Conservation (phyloP, 345 rosid genomes). For the Populus ilicifolia region DNA sequence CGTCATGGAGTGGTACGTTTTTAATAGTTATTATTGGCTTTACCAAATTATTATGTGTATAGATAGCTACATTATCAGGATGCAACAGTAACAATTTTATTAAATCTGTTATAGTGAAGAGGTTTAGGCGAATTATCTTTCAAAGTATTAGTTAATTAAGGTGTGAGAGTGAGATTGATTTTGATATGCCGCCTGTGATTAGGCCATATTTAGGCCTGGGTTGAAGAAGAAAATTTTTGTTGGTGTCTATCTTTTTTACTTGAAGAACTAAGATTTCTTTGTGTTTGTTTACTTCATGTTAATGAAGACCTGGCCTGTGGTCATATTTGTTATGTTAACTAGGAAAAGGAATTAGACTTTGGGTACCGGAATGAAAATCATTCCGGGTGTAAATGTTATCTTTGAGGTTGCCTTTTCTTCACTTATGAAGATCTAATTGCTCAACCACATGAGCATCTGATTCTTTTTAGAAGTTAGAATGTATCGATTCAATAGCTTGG, state of each 20-base stretch:
- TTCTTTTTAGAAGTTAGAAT: not conserved
- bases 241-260: not conserved
- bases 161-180: not conserved
- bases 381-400: not conserved
- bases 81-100: not conserved
- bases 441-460: not conserved
- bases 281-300: not conserved
- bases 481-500: not conserved
- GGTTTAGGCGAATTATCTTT: not conserved
- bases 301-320: not conserved
- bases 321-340: not conserved
- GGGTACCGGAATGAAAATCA: not conserved
- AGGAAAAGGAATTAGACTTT: not conserved
- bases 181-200: not conserved
- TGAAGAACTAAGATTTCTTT: not conserved
- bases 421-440: not conserved
- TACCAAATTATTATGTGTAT: not conserved
- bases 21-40: not conserved
- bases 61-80: not conserved
- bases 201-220: not conserved
- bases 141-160: not conserved
- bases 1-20: conserved; percentile 92
- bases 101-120: not conserved
- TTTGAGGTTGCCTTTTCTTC: not conserved
- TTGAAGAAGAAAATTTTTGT: not conserved